Percentiles rank a stretch among this genome's conserved stretches.
Evolutionary conservation across 1,139 yeast species (phyloP).

Genomic region (Hansenula anomala): DNA sequence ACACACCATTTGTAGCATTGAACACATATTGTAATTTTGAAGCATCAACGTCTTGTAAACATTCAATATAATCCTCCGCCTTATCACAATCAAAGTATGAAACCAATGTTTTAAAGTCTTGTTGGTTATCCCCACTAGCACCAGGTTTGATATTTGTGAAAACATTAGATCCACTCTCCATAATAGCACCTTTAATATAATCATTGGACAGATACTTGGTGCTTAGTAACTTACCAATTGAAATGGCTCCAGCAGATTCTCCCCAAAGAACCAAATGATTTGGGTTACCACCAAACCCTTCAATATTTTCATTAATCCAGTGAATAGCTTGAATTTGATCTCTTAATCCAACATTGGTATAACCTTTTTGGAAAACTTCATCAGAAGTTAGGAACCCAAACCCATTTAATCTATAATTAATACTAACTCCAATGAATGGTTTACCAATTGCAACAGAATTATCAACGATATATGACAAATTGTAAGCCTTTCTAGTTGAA

Average conservation of each 20-base stretch:
- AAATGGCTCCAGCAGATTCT: constrained; percentile 33
- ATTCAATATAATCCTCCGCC: constrained; percentile 10
- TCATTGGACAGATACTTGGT: constrained; percentile 20
- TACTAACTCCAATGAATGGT: constrained; percentile 29
- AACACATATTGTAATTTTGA: constrained; percentile 9
- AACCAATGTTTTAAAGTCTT: no score
- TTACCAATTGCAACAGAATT: constrained; percentile 20
- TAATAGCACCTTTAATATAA: constrained; percentile 25
- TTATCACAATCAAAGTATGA: constrained; percentile 9
- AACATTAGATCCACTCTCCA: constrained; percentile 19
- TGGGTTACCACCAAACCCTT: constrained; percentile 34
- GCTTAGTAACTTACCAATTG: constrained; percentile 25
- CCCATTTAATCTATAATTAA: constrained; percentile 31
- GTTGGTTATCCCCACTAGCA: no score
- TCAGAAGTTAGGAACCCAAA: constrained; percentile 28
- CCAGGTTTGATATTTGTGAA: constrained; percentile 7
- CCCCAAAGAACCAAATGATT: constrained; percentile 30
- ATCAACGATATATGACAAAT: constrained; percentile 22
- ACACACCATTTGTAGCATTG: constrained; percentile 14
- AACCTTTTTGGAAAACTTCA: constrained; percentile 16
- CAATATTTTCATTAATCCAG: constrained; percentile 32
- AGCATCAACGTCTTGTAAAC: constrained; percentile 13
- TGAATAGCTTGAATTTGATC: constrained; percentile 32
- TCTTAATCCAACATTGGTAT: constrained; percentile 26
- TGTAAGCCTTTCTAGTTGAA: constrained; percentile 25